These are phyloP conservation scores for Colletotrichum lupini DNA, from an alignment of 2,329 filamentous ascomycete species.

Conservation along the genomic window DNA sequence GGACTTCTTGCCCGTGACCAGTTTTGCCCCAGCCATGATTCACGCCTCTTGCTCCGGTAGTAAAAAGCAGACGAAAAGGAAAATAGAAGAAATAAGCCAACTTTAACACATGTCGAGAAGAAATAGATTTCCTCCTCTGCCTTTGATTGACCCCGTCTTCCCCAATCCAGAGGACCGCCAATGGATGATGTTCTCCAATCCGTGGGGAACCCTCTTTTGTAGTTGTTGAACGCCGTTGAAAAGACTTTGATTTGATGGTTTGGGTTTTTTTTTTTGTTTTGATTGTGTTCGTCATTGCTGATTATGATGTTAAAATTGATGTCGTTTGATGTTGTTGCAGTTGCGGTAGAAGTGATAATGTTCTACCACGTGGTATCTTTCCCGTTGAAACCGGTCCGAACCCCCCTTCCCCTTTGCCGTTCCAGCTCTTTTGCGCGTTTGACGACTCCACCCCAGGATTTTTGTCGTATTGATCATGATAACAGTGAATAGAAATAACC, in stretches of 20 bases:
- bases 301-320: constrained; percentile 14
- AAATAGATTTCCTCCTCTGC: background rate
- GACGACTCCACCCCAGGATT: background rate
- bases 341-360: constrained; percentile 1
- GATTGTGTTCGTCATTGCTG: constrained; percentile 29
- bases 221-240: constrained; percentile 17
- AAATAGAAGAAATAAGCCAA: background rate
- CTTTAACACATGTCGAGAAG: constrained; percentile 19
- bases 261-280: background rate
- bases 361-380: constrained; percentile 30
- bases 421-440: background rate
- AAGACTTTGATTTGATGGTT: background rate
- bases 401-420: background rate
- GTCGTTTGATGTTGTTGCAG: constrained; percentile 21
- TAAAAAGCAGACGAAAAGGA: background rate
- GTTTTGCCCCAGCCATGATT: constrained; percentile 27
- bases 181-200: background rate
- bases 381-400: constrained; percentile 27
- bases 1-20: constrained; percentile 22
- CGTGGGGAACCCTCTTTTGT: constrained; percentile 3
- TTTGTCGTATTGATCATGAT: constrained; percentile 18
- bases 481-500: constrained; percentile 20
- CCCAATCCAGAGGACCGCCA: background rate
- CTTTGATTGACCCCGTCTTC: background rate
- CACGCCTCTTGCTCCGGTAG: constrained; percentile 29